phyloP scores from a whole-genome alignment of 2,329 filamentous ascomycete genomes.

The Fusarium domesticum region DNA sequence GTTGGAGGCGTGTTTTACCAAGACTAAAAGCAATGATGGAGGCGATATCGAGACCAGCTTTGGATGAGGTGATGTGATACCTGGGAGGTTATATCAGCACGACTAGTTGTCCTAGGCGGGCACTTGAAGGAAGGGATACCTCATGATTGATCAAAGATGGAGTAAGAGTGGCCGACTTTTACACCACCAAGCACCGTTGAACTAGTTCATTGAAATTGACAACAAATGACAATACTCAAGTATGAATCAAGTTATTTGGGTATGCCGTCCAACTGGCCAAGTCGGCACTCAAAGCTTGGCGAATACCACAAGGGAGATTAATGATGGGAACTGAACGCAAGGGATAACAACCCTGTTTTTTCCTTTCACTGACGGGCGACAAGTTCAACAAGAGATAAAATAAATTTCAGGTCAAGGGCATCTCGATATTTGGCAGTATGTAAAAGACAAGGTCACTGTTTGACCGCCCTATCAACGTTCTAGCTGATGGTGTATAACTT shows the following conservation, averaged over 20 bases:
- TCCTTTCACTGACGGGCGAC: too few species aligned
- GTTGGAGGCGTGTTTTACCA: not conserved
- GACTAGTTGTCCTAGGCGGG: too few species aligned
- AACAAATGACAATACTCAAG: not conserved
- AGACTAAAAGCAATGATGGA: not conserved
- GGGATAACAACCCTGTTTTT: not conserved
- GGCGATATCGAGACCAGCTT: too few species aligned
- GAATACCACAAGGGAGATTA: not conserved
- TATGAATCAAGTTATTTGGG: not conserved
- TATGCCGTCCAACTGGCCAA: not conserved
- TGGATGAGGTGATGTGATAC: not conserved
- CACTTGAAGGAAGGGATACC: too few species aligned
- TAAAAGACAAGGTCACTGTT: too few species aligned
- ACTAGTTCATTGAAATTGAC: too few species aligned
- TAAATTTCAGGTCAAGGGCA: too few species aligned
- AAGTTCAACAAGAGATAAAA: too few species aligned
- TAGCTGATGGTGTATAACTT: not conserved
- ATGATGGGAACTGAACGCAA: not conserved
- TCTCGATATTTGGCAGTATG: too few species aligned
- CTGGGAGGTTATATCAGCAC: not conserved
- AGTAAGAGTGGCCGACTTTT: not conserved
- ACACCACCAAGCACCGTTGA: not conserved
- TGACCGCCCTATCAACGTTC: too few species aligned
- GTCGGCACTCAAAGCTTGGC: not conserved
- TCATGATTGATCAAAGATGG: not conserved